These are phyloP conservation scores for Garcia nutans DNA, from an alignment of 345 rosid species.

Conservation along the genomic window DNA sequence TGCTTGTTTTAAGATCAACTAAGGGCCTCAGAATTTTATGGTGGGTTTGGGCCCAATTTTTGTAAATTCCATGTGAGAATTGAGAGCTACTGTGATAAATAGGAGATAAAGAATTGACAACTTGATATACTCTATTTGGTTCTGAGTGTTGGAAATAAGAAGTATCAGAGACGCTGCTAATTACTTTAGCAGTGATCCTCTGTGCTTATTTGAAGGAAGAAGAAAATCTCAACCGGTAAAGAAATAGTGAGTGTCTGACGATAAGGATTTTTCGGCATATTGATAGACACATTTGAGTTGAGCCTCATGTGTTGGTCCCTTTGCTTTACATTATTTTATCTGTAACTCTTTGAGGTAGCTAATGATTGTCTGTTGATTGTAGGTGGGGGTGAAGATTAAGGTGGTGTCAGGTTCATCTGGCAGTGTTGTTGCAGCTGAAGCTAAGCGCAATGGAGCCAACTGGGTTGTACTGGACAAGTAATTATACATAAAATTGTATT, in stretches of 20 bases:
- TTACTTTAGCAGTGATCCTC: not conserved
- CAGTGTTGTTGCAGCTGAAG: slow-evolving; percentile 61
- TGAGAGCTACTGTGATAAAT: not conserved
- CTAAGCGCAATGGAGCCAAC: slow-evolving; percentile 54
- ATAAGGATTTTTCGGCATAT: not conserved
- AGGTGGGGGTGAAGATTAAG: slow-evolving; percentile 72
- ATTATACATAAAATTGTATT: slow-evolving; percentile 54
- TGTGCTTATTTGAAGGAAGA: not conserved
- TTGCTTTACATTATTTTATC: not conserved
- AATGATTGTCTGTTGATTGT: slow-evolving; percentile 17
- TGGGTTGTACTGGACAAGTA: slow-evolving; percentile 90
- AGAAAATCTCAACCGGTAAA: too few species aligned
- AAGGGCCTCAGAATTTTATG: slow-evolving; percentile 6
- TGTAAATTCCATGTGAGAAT: slow-evolving; percentile 1
- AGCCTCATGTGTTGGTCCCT: not conserved
- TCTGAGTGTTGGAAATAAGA: not conserved
- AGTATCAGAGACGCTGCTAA: not conserved
- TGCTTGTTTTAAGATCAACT: slow-evolving; percentile 8
- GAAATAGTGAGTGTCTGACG: not conserved
- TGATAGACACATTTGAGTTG: not conserved
- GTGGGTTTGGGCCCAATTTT: not conserved
- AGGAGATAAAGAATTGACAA: not conserved
- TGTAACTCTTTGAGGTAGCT: not conserved
- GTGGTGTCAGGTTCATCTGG: slow-evolving; percentile 53
- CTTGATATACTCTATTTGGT: not conserved